These are phyloP conservation scores for Botrytis squamosa DNA, from an alignment of 2,329 filamentous ascomycete genomes.

Conservation along the genomic window DNA sequence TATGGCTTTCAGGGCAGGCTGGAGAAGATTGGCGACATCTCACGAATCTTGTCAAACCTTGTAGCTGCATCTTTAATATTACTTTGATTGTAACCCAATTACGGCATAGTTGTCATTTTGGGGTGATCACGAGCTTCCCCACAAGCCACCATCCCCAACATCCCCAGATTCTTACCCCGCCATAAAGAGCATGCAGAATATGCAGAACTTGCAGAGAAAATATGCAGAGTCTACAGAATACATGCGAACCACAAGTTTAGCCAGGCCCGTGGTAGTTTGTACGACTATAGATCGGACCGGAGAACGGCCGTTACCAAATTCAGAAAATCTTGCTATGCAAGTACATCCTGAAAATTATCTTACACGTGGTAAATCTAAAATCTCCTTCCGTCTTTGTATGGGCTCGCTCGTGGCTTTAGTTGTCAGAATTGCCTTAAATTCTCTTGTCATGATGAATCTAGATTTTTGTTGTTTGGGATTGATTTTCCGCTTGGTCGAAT, in stretches of 20 bases:
- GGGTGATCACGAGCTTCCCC: conserved; percentile 22
- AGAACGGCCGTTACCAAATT: conserved; percentile 22
- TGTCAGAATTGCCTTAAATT: not conserved
- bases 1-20: conserved; percentile 6
- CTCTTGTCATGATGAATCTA: not conserved
- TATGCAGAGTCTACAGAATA: not conserved
- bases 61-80: not conserved
- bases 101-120: conserved; percentile 12
- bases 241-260: not conserved
- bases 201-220: not conserved
- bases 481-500: conserved; percentile 7
- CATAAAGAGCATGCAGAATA: conserved; percentile 1
- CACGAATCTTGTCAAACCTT: conserved; percentile 22
- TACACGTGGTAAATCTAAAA: conserved; percentile 11
- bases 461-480: not conserved
- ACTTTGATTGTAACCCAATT: not conserved
- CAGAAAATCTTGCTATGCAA: not conserved
- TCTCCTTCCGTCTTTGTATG: conserved; percentile 8
- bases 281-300: conserved; percentile 17
- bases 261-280: conserved; percentile 9
- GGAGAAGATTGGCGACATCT: conserved; percentile 21
- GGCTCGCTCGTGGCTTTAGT: not conserved
- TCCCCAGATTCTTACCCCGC: conserved; percentile 17
- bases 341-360: not conserved
- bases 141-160: conserved; percentile 12